These are phyloP conservation scores for Lindgomyces ingoldianus DNA, from an alignment of 495 filamentous ascomycete genomes.

Conservation along the genomic window DNA sequence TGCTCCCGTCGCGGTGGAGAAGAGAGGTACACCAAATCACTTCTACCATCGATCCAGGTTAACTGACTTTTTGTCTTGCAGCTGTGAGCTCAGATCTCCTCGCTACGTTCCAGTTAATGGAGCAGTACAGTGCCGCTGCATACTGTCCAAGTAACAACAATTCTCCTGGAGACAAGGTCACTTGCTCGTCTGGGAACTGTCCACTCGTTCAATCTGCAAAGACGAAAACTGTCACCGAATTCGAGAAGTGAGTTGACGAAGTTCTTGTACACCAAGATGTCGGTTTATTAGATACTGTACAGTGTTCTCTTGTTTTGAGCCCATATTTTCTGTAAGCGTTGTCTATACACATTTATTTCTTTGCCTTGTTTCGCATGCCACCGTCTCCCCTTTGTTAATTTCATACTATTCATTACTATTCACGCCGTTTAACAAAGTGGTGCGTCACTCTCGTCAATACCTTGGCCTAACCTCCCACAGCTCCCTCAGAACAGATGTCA, in stretches of 20 bases:
- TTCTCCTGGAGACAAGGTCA: conserved; percentile 51
- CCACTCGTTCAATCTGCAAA: conserved; percentile 58
- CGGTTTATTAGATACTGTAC: neutral
- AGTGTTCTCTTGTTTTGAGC: neutral
- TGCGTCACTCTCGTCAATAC: too few species aligned
- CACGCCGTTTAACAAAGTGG: too few species aligned
- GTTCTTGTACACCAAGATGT: neutral
- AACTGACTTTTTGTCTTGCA: neutral
- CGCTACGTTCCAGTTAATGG: conserved; percentile 28
- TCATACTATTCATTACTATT: too few species aligned
- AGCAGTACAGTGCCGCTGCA: conserved; percentile 63
- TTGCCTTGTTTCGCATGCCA: neutral
- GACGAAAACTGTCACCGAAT: conserved; percentile 58
- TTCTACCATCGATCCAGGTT: neutral
- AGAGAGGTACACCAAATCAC: conserved; percentile 18
- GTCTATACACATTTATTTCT: too few species aligned
- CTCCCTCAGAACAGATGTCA: conserved; percentile 58
- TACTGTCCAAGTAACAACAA: conserved; percentile 64
- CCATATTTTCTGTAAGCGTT: neutral
- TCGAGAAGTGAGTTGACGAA: conserved; percentile 57
- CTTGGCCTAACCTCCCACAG: conserved; percentile 42
- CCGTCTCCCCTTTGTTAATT: neutral
- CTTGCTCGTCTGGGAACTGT: conserved; percentile 59
- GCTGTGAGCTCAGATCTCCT: conserved; percentile 21
- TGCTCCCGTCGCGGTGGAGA: conserved; percentile 14